Evolutionary conservation across 2,329 filamentous ascomycete species (phyloP).

Genomic region (Teratosphaeria destructans): DNA sequence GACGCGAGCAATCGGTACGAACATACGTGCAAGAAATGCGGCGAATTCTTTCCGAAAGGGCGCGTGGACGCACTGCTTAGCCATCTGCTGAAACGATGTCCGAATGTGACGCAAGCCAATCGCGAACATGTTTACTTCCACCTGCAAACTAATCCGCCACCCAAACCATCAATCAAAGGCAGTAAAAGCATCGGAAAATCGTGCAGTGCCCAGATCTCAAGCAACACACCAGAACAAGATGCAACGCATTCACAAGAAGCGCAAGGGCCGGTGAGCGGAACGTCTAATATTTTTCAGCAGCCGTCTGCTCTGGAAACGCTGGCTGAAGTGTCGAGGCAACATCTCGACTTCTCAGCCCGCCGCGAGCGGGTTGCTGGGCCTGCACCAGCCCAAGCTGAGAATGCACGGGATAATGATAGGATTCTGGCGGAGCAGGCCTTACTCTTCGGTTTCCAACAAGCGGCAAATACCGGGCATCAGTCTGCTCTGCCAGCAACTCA

Average conservation of each 20-base stretch:
- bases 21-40: slow-evolving; percentile 54
- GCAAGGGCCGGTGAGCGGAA: neutral
- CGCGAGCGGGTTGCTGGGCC: neutral
- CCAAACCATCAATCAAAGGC: neutral
- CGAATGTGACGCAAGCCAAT: slow-evolving; percentile 51
- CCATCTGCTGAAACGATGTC: slow-evolving; percentile 80
- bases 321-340: slow-evolving; percentile 76
- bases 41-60: slow-evolving; percentile 63
- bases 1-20: slow-evolving; percentile 88
- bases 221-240: neutral
- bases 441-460: slow-evolving; percentile 1
- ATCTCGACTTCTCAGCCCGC: slow-evolving; percentile 50
- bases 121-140: slow-evolving; percentile 43
- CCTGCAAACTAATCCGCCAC: slow-evolving; percentile 4
- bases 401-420: neutral
- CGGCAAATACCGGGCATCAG: neutral
- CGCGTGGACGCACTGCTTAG: slow-evolving; percentile 71
- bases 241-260: neutral
- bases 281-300: slow-evolving; percentile 29
- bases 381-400: neutral
- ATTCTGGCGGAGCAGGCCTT: slow-evolving; percentile 5
- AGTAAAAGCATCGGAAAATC: neutral
- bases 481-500: neutral
- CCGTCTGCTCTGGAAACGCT: slow-evolving; percentile 79
- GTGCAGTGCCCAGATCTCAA: neutral